Conservation (phyloP, 2,329 filamentous ascomycete genomes). For the Sporothrix euskadiensis region DNA sequence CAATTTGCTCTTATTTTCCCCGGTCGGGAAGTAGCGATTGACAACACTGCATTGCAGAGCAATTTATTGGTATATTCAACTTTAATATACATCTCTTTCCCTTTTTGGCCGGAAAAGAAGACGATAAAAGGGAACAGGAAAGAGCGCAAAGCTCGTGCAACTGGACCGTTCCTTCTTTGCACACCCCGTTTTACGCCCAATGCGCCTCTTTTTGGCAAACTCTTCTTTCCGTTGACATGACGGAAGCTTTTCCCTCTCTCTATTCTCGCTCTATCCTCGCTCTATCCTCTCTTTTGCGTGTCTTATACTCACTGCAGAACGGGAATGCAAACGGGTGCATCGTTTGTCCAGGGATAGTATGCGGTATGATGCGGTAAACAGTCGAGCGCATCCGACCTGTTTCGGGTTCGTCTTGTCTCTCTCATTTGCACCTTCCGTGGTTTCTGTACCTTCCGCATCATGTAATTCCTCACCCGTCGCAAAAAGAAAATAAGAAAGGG, state of each 20-base stretch:
- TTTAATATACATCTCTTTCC: neutral
- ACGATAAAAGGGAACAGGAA: neutral
- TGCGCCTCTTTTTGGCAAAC: neutral
- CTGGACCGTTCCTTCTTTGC: conserved; percentile 23
- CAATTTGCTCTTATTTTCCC: neutral
- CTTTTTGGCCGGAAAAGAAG: neutral
- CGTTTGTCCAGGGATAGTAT: neutral
- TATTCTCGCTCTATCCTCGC: too few species aligned
- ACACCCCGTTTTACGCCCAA: conserved; percentile 10
- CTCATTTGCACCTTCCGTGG: neutral
- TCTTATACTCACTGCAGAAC: neutral
- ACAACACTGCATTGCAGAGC: neutral
- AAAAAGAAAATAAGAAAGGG: neutral
- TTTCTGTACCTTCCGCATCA: neutral
- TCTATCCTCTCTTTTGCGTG: neutral
- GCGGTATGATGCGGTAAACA: neutral
- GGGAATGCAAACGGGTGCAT: conserved; percentile 9
- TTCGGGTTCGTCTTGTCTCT: neutral
- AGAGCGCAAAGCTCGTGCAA: neutral
- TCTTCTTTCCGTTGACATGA: neutral
- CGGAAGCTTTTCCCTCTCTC: too few species aligned
- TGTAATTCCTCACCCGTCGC: neutral
- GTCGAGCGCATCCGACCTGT: neutral
- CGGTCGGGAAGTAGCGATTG: conserved; percentile 15
- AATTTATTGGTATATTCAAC: neutral